A percentile compares a stretch with the other conserved stretches of the same genome.
Evolutionary conservation across 2,329 filamentous ascomycete species (phyloP).

Genomic region (Alternaria solani): DNA sequence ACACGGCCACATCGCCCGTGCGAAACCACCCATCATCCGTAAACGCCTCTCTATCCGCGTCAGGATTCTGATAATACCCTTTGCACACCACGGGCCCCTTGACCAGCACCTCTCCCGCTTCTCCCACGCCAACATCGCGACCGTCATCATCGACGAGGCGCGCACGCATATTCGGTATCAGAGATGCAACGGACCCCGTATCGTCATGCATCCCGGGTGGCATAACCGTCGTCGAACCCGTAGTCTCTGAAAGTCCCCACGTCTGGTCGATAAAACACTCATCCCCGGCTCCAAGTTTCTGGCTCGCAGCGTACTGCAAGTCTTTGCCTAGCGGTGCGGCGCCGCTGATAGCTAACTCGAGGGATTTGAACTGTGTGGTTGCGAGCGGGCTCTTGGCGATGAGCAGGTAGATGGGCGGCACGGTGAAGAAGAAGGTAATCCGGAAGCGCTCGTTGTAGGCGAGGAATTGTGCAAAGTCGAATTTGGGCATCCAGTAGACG

Average conservation of each 20-base stretch:
- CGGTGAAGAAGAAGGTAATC: slow-evolving; percentile 65
- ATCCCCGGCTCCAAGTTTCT: slow-evolving; percentile 57
- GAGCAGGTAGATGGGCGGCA: slow-evolving; percentile 67
- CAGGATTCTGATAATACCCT: slow-evolving; percentile 49
- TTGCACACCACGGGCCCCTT: slow-evolving; percentile 49
- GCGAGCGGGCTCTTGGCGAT: slow-evolving; percentile 66
- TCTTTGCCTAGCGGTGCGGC: slow-evolving; percentile 66
- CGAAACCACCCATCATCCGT: slow-evolving; percentile 46
- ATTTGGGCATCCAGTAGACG: slow-evolving; percentile 70
- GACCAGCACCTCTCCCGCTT: slow-evolving; percentile 46
- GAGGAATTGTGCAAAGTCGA: slow-evolving; percentile 66
- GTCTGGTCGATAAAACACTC: slow-evolving; percentile 60
- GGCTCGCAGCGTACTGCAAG: slow-evolving; percentile 60
- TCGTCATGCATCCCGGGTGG: slow-evolving; percentile 53
- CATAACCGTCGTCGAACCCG: slow-evolving; percentile 58
- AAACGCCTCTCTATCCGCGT: slow-evolving; percentile 42
- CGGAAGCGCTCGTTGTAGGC: slow-evolving; percentile 59
- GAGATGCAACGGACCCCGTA: slow-evolving; percentile 58
- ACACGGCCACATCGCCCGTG: slow-evolving; percentile 51
- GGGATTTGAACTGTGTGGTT: slow-evolving; percentile 62
- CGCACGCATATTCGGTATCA: slow-evolving; percentile 52
- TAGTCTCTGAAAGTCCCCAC: slow-evolving; percentile 67
- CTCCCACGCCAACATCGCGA: slow-evolving; percentile 41
- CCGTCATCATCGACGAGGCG: slow-evolving; percentile 48
- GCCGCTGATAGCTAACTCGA: slow-evolving; percentile 60